These are phyloP conservation scores for Xylaria curta DNA, from an alignment of 495 filamentous ascomycete genomes.

Conservation along the genomic window DNA sequence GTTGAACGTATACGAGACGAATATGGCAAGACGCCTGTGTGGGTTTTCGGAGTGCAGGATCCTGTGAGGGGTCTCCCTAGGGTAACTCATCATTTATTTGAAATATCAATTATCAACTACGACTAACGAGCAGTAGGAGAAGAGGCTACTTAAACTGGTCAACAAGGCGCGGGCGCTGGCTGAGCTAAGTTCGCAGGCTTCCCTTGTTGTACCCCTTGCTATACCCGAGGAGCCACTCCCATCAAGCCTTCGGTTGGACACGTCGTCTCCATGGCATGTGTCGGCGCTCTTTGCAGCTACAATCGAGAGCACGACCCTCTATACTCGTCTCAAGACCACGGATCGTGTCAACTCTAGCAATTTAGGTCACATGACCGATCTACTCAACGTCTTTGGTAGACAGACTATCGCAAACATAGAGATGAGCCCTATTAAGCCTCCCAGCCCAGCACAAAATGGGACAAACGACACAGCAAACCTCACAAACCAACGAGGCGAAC, in stretches of 20 bases:
- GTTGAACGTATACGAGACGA: constrained; percentile 85
- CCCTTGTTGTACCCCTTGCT: constrained; percentile 80
- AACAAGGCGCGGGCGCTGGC: constrained; percentile 75
- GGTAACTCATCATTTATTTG: constrained; percentile 45
- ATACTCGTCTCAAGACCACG: constrained; percentile 68
- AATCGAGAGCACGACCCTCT: constrained; percentile 80
- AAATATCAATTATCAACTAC: not conserved
- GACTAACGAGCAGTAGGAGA: constrained; percentile 51
- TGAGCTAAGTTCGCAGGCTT: constrained; percentile 71
- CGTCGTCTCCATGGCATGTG: constrained; percentile 76
- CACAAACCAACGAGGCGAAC: constrained; percentile 31
- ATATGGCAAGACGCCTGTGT: constrained; percentile 83
- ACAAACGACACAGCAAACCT: constrained; percentile 30
- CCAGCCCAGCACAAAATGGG: constrained; percentile 30
- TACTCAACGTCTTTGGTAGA: constrained; percentile 76
- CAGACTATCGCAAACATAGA: constrained; percentile 81
- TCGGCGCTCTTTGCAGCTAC: constrained; percentile 79
- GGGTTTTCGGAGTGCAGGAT: constrained; percentile 84
- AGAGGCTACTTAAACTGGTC: constrained; percentile 56
- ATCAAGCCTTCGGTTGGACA: constrained; percentile 65
- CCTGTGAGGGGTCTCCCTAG: constrained; percentile 58
- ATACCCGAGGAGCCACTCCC: constrained; percentile 65
- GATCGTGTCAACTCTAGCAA: constrained; percentile 51
- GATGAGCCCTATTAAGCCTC: constrained; percentile 49
- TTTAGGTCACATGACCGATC: constrained; percentile 69